phyloP scores from a whole-genome alignment of 129 eudicot genomes.

The Rutidosis leptorrhynchoides region DNA sequence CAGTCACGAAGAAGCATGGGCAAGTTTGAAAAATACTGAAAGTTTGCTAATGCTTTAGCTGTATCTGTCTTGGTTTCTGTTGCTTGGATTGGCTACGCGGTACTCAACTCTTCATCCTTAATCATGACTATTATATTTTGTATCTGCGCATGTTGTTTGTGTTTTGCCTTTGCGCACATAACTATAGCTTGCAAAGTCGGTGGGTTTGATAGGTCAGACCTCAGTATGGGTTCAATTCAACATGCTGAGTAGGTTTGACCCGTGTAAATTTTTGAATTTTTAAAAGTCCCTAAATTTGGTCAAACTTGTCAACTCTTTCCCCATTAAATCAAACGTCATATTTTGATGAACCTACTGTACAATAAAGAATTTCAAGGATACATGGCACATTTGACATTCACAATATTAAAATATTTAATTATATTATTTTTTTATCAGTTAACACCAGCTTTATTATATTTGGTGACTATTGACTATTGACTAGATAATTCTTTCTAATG shows the following conservation, averaged over 20 bases:
- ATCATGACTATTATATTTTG: not conserved
- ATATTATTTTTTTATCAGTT: too few relatives aligned
- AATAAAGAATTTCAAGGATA: too few relatives aligned
- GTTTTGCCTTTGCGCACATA: not conserved
- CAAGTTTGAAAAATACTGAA: conserved; percentile 81
- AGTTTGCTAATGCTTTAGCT: conserved; percentile 81
- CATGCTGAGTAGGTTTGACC: not conserved
- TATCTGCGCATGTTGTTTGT: not conserved
- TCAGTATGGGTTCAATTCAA: not conserved
- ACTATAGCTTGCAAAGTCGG: not conserved
- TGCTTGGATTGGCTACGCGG: conserved; percentile 97
- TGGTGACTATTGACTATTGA: too few relatives aligned
- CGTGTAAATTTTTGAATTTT: not conserved
- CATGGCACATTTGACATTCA: too few relatives aligned
- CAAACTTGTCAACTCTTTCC: too few relatives aligned
- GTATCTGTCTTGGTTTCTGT: conserved; percentile 79
- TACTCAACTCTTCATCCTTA: conserved; percentile 25
- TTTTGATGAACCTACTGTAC: too few relatives aligned
- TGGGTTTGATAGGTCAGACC: not conserved
- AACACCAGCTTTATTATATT: too few relatives aligned
- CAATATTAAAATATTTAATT: too few relatives aligned
- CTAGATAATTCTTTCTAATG: too few relatives aligned
- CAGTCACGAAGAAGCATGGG: conserved; percentile 79
- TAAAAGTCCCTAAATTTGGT: too few relatives aligned
- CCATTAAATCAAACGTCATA: too few relatives aligned